Base-by-base conservation (phyloP, 1,284 basidiomycete species). In the Jaminaea rosea region DNA sequence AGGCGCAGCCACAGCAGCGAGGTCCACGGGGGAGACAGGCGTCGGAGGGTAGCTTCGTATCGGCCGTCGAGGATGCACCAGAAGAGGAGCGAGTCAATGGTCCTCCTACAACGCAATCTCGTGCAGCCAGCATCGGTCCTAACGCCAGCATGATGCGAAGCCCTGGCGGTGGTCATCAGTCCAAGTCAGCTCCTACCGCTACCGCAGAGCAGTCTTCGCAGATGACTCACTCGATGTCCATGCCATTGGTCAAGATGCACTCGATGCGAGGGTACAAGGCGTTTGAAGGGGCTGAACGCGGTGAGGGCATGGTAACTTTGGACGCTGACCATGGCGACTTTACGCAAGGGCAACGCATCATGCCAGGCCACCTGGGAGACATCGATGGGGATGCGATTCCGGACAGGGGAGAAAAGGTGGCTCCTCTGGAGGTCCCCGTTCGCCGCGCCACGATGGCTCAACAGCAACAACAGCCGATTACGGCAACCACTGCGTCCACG, bases 301-400 rank as follows among this genome's bases (percentile, higher is more conserved):
- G 65, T 8, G 57, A 56, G 11, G 58, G 60, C 0, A 60, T 68
- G 39, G 62, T 68, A 17, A 63, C 59, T 42, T 49, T 66, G 6
- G 63, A 68, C 46, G 49, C 49, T n/a, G 51, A 56, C 13, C 55
- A 58, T 17, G 54, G 50, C 47, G 49, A 52, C 2, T 68, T 60
- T 41, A 59, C 62, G 17, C 54, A 53, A 4, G 65, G 65, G 1
- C 36, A 62, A 36, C 44, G 47, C 3, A 61, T 68, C 45, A 23
- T 62, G 19, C 65, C 63, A 1, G 58, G 62, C 34, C 52, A 29
- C 27, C 37, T 21, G n/a, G 37, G 47, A 11, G 36, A 49, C 13
- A 41, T 24, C 36, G 26, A 24, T n/a, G 42, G 26, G 29, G 42
- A 36, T 39, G 36, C 26, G 37, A 39, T 24, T 19, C 26, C 15